Evolutionary conservation across 2,329 filamentous ascomycete species (phyloP).

Genomic region (Penicillium sp.): DNA sequence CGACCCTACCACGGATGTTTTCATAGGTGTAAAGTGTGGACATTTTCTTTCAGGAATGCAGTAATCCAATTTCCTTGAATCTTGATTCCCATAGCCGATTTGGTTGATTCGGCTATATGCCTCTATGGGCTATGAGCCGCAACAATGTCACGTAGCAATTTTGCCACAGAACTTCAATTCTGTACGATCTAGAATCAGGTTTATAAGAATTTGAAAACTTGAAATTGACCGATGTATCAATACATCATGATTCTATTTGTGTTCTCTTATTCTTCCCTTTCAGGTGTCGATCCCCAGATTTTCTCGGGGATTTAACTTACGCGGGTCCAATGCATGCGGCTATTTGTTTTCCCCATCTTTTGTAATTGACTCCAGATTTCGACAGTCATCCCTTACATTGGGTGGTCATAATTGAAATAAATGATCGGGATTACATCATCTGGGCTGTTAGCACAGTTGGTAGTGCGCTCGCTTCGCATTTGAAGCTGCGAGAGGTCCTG

Average conservation of each 20-base stretch:
- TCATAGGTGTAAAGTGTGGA: constrained; percentile 31
- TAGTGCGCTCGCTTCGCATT: background rate
- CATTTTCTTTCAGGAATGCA: constrained; percentile 28
- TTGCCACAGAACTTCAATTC: background rate
- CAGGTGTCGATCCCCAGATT: background rate
- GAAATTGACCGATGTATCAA: background rate
- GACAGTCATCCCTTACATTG: background rate
- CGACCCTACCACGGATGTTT: constrained; percentile 23
- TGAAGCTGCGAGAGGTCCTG: constrained; percentile 22
- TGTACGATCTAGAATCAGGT: background rate
- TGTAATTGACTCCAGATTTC: background rate
- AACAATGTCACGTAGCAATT: background rate
- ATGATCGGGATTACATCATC: background rate
- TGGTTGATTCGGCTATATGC: constrained; percentile 15
- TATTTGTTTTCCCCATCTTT: constrained; percentile 17
- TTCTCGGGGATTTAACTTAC: constrained; percentile 1
- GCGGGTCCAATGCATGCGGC: constrained; percentile 4
- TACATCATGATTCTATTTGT: background rate
- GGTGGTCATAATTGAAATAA: too few relatives aligned
- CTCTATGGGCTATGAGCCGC: background rate
- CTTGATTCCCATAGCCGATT: background rate
- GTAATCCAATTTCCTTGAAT: constrained; percentile 19
- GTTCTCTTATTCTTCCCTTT: background rate
- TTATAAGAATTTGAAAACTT: background rate
- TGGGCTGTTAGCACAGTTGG: constrained; percentile 9